Percentiles rank a stretch among this genome's conserved stretches.
Conservation (phyloP, 495 filamentous ascomycete genomes). For the Aspergillus biplanus region DNA sequence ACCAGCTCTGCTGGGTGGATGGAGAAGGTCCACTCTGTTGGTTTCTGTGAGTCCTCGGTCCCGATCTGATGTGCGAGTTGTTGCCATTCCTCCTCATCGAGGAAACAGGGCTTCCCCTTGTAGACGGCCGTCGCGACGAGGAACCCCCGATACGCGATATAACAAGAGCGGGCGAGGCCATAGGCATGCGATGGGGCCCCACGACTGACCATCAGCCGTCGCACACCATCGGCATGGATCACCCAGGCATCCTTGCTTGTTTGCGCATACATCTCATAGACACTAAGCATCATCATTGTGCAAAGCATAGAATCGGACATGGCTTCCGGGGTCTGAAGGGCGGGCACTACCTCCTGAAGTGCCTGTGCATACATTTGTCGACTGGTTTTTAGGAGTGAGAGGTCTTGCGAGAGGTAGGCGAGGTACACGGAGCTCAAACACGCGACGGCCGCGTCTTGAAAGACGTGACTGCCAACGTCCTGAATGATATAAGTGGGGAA, state of each 20-base stretch:
- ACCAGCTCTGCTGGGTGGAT: constrained; percentile 16
- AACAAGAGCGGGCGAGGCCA: constrained; percentile 34
- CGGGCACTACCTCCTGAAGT: constrained; percentile 28
- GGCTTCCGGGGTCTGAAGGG: constrained; percentile 28
- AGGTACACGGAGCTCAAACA: constrained; percentile 37
- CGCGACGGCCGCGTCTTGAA: constrained; percentile 34
- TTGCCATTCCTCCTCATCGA: constrained; percentile 38
- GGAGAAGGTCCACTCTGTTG: constrained; percentile 15
- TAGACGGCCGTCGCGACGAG: constrained; percentile 35
- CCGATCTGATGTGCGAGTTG: constrained; percentile 24
- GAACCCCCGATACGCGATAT: constrained; percentile 39
- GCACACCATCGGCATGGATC: constrained; percentile 37
- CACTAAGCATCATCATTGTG: constrained; percentile 39
- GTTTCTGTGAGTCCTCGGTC: constrained; percentile 33
- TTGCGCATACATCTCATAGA: constrained; percentile 43
- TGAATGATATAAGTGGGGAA: constrained; percentile 25
- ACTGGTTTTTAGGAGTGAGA: constrained; percentile 27
- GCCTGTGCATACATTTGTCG: constrained; percentile 36
- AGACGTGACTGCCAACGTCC: constrained; percentile 31
- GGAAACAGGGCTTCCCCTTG: constrained; percentile 35
- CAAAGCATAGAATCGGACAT: constrained; percentile 38
- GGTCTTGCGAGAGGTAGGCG: constrained; percentile 34
- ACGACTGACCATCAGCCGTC: constrained; percentile 34
- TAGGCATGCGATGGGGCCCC: constrained; percentile 26
- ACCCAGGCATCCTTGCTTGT: constrained; percentile 37